phyloP scores from a whole-genome alignment of 1,284 basidiomycete species.

The Mycosarcoma mackinlayi region DNA sequence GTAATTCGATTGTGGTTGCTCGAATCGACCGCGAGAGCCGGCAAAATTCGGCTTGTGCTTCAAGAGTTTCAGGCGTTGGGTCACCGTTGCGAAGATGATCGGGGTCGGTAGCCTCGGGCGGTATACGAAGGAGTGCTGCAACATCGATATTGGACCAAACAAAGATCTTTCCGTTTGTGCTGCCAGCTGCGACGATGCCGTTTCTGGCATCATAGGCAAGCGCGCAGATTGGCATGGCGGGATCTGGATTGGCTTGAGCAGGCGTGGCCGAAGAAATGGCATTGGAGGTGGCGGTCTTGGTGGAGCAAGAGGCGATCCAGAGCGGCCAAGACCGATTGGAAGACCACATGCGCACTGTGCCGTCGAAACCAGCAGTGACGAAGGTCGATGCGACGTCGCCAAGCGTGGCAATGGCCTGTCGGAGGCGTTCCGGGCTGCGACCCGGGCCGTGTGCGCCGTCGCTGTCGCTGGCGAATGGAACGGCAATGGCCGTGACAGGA shows the following conservation, averaged over 20 bases:
- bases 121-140: conserved; percentile 42
- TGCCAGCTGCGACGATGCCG: conserved; percentile 59
- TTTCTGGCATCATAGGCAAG: conserved; percentile 55
- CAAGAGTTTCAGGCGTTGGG: conserved; percentile 21
- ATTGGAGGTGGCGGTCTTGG: conserved; percentile 20
- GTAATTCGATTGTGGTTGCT: conserved; percentile 28
- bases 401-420: conserved; percentile 53
- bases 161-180: conserved; percentile 51
- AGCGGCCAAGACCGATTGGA: conserved; percentile 50
- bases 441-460: conserved; percentile 59
- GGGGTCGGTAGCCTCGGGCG: conserved; percentile 41
- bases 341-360: conserved; percentile 62
- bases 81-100: conserved; percentile 24
- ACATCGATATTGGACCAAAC: conserved; percentile 58
- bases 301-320: conserved; percentile 45
- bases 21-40: conserved; percentile 25
- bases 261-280: conserved; percentile 19
- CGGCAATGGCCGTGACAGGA: conserved; percentile 52
- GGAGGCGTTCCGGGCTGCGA: conserved; percentile 53
- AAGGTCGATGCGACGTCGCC: conserved; percentile 60
- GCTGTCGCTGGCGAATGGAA: conserved; percentile 53
- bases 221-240: conserved; percentile 41
- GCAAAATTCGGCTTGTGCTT: conserved; percentile 21
- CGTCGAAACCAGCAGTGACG: conserved; percentile 62
- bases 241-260: conserved; percentile 14